Percentiles rank a stretch among this genome's conserved stretches.
These are phyloP conservation scores for Coleophoma cylindrospora DNA, from an alignment of 2,329 filamentous ascomycete genomes.

Conservation along the genomic window DNA sequence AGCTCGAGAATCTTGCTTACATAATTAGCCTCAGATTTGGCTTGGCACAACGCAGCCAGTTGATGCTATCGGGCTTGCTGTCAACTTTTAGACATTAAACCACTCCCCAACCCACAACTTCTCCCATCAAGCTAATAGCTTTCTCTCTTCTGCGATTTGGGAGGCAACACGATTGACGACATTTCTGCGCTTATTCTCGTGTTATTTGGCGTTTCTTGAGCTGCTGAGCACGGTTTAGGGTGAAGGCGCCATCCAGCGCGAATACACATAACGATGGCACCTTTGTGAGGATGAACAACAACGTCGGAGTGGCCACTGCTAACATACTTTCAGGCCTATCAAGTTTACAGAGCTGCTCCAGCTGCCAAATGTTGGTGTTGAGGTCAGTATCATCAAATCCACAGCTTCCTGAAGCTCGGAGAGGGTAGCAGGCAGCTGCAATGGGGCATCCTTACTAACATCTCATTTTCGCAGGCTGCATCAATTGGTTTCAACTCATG, in stretches of 20 bases:
- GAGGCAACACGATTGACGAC: slow-evolving; percentile 16
- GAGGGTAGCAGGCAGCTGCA: slow-evolving; percentile 14
- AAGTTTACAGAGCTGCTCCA: slow-evolving; percentile 90
- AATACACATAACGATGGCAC: neutral
- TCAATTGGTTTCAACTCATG: slow-evolving; percentile 86
- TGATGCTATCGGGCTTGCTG: neutral
- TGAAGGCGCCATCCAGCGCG: slow-evolving; percentile 14
- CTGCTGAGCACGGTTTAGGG: slow-evolving; percentile 19
- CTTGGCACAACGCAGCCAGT: neutral
- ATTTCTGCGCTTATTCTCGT: slow-evolving; percentile 8
- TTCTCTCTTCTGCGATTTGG: slow-evolving; percentile 11
- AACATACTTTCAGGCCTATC: slow-evolving; percentile 51
- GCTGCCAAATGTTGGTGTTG: slow-evolving; percentile 48
- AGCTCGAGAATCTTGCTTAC: neutral
- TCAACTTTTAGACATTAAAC: slow-evolving; percentile 1
- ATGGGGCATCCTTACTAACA: slow-evolving; percentile 15
- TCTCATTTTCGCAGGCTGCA: slow-evolving; percentile 44
- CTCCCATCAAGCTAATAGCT: slow-evolving; percentile 1
- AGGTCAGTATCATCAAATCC: slow-evolving; percentile 35
- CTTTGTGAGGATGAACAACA: neutral
- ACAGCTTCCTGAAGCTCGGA: slow-evolving; percentile 11
- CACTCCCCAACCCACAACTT: neutral
- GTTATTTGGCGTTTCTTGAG: slow-evolving; percentile 12
- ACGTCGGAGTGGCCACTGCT: neutral
- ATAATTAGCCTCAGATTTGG: neutral